A percentile compares a stretch with the other conserved stretches of the same genome.
Conservation (phyloP, 345 rosid genomes). For the Sonneratia alba region DNA sequence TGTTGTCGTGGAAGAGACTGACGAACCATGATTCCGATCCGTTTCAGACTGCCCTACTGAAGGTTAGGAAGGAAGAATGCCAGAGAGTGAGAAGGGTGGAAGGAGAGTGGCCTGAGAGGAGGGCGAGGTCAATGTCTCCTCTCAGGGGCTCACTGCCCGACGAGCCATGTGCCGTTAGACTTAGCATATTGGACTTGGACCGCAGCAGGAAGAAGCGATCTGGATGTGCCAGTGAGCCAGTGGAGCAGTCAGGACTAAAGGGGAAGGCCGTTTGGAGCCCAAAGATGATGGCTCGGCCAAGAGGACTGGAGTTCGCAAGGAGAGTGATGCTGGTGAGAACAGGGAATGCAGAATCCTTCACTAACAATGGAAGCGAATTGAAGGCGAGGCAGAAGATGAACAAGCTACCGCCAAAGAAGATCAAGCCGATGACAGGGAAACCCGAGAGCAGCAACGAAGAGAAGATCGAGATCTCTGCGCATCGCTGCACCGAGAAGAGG, state of each 20-base stretch:
- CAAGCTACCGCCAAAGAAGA: constrained; percentile 14
- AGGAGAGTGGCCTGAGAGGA: constrained; percentile 9
- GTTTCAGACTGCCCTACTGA: constrained; percentile 37
- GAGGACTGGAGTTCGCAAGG: constrained; percentile 24
- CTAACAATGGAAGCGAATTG: not conserved
- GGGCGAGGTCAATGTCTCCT: constrained; percentile 5
- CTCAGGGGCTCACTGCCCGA: not conserved
- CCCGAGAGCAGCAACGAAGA: constrained; percentile 6
- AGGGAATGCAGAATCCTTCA: not conserved
- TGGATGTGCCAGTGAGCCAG: no score
- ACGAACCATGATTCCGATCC: constrained; percentile 59
- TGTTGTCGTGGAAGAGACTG: constrained; percentile 21
- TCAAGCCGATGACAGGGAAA: constrained; percentile 13
- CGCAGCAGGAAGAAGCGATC: not conserved
- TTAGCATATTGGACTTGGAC: not conserved
- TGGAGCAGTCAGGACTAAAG: not conserved
- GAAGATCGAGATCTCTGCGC: constrained; percentile 21
- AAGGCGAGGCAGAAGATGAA: constrained; percentile 23
- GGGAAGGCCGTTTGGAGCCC: not conserved
- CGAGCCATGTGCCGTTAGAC: not conserved
- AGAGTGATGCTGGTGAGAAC: constrained; percentile 16
- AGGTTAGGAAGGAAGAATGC: constrained; percentile 18
- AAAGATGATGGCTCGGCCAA: constrained; percentile 14
- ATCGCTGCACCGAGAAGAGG: constrained; percentile 10
- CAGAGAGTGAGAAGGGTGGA: not conserved